Evolutionary conservation across 495 filamentous ascomycete species (phyloP).

Genomic region (Penicillium odoratum): DNA sequence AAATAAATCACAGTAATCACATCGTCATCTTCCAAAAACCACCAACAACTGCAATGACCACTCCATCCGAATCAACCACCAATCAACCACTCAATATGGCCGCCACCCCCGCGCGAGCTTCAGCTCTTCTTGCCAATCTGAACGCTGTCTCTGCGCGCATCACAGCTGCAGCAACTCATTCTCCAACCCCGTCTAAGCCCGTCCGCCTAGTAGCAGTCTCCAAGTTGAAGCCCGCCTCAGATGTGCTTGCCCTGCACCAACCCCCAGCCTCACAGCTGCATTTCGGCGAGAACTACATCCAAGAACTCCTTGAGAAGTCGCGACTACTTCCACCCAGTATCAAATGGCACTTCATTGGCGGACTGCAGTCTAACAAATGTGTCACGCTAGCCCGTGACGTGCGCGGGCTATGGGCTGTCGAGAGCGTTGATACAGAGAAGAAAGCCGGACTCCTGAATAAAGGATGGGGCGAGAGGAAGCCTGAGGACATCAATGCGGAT

Average conservation of each 20-base stretch:
- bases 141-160: conserved; percentile 36
- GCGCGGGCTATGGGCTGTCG: conserved; percentile 89
- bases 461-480: conserved; percentile 59
- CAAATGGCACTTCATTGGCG: conserved; percentile 95
- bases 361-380: conserved; percentile 89
- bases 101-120: conserved; percentile 37
- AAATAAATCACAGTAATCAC: neutral
- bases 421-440: conserved; percentile 82
- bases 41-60: conserved; percentile 22
- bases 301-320: conserved; percentile 88
- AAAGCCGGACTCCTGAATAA: conserved; percentile 82
- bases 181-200: conserved; percentile 24
- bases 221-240: conserved; percentile 87
- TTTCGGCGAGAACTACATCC: conserved; percentile 97
- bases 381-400: conserved; percentile 77
- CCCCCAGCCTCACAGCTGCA: conserved; percentile 62
- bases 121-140: conserved; percentile 42
- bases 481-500: conserved; percentile 8
- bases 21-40: neutral
- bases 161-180: conserved; percentile 26
- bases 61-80: conserved; percentile 11
- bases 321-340: conserved; percentile 74
- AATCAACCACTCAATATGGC: conserved; percentile 29
- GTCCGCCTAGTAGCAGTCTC: conserved; percentile 88
- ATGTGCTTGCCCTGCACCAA: conserved; percentile 80